phyloP scores from a whole-genome alignment of 2,329 filamentous ascomycete genomes.

The Aspergillus hortae region DNA sequence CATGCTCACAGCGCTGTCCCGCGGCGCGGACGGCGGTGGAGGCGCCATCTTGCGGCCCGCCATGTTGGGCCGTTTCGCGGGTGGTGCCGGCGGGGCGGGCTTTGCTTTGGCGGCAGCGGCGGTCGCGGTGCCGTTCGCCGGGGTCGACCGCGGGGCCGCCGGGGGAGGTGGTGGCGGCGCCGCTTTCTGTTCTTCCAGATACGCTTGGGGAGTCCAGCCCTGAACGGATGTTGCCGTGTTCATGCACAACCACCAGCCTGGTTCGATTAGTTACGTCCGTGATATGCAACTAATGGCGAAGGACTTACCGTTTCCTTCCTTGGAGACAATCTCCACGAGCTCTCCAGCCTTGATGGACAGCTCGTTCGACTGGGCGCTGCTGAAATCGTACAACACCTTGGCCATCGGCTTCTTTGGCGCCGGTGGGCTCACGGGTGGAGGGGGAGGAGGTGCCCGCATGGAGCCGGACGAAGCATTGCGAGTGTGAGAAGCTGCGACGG shows the following conservation, averaged over 20 bases:
- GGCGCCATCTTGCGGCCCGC: constrained; percentile 68
- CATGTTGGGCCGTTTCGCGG: constrained; percentile 72
- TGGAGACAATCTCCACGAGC: constrained; percentile 83
- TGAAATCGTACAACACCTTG: constrained; percentile 90
- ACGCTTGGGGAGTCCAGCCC: constrained; percentile 91
- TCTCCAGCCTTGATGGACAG: constrained; percentile 76
- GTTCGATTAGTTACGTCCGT: not conserved
- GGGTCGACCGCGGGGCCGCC: constrained; percentile 47
- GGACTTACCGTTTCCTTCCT: constrained; percentile 83
- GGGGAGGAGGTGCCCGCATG: constrained; percentile 62
- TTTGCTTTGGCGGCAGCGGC: constrained; percentile 55
- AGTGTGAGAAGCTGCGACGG: constrained; percentile 44
- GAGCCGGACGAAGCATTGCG: constrained; percentile 55
- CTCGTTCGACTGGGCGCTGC: constrained; percentile 79
- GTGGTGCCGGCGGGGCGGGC: constrained; percentile 71
- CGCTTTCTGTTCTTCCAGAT: constrained; percentile 71
- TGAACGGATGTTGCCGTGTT: constrained; percentile 64
- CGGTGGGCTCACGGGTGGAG: constrained; percentile 60
- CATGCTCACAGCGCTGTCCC: constrained; percentile 60
- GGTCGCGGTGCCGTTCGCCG: constrained; percentile 48
- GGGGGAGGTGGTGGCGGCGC: constrained; percentile 56
- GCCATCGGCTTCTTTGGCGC: constrained; percentile 70
- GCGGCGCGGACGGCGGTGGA: constrained; percentile 60
- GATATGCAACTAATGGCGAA: not conserved
- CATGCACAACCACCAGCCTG: constrained; percentile 96